phyloP scores from a whole-genome alignment of 345 rosid species.

The Linum usitatissimum region DNA sequence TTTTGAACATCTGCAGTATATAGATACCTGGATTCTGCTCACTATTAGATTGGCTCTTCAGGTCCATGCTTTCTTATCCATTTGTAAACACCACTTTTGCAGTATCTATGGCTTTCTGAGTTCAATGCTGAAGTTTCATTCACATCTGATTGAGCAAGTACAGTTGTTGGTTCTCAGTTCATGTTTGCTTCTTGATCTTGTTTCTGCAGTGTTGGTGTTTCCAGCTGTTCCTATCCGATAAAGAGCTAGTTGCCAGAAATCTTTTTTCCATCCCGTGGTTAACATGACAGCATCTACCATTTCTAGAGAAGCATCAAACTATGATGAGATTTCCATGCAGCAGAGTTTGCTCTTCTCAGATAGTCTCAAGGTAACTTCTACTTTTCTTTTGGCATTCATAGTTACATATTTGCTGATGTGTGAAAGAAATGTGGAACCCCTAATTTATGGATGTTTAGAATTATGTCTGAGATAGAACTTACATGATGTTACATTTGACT shows the following conservation, averaged over 20 bases:
- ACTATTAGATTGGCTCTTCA: not conserved
- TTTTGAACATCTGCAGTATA: not conserved
- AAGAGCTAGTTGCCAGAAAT: not conserved
- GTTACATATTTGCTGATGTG: not conserved
- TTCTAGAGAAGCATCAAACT: constrained; percentile 53
- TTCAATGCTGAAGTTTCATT: constrained; percentile 3
- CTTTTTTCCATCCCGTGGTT: constrained; percentile 15
- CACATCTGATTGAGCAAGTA: too few species aligned
- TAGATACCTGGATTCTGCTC: not conserved
- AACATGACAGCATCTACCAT: constrained; percentile 55
- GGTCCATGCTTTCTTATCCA: not conserved
- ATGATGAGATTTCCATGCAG: constrained; percentile 71
- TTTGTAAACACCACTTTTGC: not conserved
- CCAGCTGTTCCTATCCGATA: constrained; percentile 17
- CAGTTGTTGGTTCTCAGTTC: not conserved
- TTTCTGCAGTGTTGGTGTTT: constrained; percentile 15
- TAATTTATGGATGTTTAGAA: not conserved
- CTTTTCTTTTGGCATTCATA: not conserved
- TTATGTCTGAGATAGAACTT: not conserved
- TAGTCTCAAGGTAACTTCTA: constrained; percentile 60
- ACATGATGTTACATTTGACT: not conserved
- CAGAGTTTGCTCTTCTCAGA: constrained; percentile 78
- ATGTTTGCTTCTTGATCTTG: constrained; percentile 1
- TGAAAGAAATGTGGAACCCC: too few species aligned
- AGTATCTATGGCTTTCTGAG: not conserved